These are phyloP conservation scores for Leccinum glutinopallens DNA, from an alignment of 1,284 basidiomycete species.

Conservation along the genomic window DNA sequence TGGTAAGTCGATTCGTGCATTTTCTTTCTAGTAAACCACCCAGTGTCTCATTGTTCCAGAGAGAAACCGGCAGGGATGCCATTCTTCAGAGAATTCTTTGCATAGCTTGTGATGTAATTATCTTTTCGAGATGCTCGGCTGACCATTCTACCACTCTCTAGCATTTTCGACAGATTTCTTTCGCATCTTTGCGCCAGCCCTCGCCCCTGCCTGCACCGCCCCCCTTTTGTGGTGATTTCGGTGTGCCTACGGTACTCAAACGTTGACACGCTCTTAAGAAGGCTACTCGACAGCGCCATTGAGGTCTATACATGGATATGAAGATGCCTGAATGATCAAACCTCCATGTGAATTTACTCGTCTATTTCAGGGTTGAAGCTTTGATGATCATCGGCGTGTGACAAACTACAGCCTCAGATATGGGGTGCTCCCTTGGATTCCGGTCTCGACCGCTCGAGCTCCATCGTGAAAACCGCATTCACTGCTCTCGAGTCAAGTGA, in stretches of 20 bases:
- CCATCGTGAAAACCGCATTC: background rate
- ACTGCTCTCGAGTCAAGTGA: background rate
- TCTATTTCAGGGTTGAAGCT: slow-evolving; percentile 17
- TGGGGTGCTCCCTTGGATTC: slow-evolving; percentile 3
- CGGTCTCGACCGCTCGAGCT: slow-evolving; percentile 16
- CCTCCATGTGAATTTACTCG: slow-evolving; percentile 6
- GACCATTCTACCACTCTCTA: background rate
- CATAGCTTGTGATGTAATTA: background rate
- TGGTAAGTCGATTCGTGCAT: slow-evolving; percentile 14
- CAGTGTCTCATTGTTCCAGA: background rate
- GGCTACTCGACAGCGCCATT: background rate
- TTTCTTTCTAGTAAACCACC: slow-evolving; percentile 9
- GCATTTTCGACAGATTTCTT: background rate
- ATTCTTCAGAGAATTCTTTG: background rate
- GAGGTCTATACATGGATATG: slow-evolving; percentile 1
- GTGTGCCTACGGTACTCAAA: background rate
- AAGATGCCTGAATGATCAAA: background rate
- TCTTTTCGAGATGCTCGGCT: background rate
- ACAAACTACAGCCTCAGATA: background rate
- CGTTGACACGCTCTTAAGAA: background rate
- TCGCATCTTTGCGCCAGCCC: background rate
- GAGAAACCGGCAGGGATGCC: background rate
- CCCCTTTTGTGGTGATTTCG: background rate
- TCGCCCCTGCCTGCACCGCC: background rate
- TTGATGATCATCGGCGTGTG: slow-evolving; percentile 11